Percentiles rank a stretch among this genome's conserved stretches.
Conservation (phyloP, 441 rosid species). For the Iberis amara region DNA sequence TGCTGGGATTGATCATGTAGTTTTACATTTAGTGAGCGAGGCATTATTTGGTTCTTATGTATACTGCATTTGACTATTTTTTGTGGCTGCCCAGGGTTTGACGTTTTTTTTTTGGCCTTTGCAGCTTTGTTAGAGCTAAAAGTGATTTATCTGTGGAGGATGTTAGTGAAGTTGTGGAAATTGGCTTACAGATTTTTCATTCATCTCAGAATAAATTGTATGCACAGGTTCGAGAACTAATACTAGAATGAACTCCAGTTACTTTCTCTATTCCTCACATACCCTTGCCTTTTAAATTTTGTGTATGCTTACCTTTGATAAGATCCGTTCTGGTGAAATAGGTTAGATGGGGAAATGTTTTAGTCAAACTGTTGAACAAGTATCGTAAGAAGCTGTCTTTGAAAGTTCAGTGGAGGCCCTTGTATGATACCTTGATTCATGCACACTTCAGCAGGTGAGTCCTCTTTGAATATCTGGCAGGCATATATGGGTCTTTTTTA, state of each 20-base stretch:
- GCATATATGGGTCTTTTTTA: slow-evolving; percentile 5
- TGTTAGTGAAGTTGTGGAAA: slow-evolving; percentile 57
- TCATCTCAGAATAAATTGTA: slow-evolving; percentile 70
- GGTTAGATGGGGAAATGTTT: slow-evolving; percentile 95
- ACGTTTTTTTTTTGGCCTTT: slow-evolving; percentile 15
- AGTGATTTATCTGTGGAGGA: slow-evolving; percentile 80
- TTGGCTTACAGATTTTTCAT: slow-evolving; percentile 69
- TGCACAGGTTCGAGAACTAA: slow-evolving; percentile 55
- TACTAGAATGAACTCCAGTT: slow-evolving; percentile 15
- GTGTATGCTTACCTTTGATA: slow-evolving; percentile 20
- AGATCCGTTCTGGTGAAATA: slow-evolving; percentile 35
- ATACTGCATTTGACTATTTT: slow-evolving; percentile 13
- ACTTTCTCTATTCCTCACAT: slow-evolving; percentile 2
- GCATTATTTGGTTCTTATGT: slow-evolving; percentile 5
- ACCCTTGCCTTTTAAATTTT: slow-evolving; percentile 19
- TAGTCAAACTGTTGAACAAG: slow-evolving; percentile 75
- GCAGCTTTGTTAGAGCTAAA: slow-evolving; percentile 86
- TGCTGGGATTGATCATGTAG: not conserved
- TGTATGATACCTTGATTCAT: slow-evolving; percentile 77
- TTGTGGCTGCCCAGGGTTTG: slow-evolving; percentile 15
- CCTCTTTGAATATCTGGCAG: slow-evolving; percentile 17
- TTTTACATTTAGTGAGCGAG: too few relatives aligned
- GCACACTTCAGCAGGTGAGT: slow-evolving; percentile 88
- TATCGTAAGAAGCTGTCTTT: slow-evolving; percentile 70
- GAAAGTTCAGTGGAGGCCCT: slow-evolving; percentile 84